Evolutionary conservation across 352 stramenopile genomes (phyloP).

Genomic region (Blastocystis sp.): DNA sequence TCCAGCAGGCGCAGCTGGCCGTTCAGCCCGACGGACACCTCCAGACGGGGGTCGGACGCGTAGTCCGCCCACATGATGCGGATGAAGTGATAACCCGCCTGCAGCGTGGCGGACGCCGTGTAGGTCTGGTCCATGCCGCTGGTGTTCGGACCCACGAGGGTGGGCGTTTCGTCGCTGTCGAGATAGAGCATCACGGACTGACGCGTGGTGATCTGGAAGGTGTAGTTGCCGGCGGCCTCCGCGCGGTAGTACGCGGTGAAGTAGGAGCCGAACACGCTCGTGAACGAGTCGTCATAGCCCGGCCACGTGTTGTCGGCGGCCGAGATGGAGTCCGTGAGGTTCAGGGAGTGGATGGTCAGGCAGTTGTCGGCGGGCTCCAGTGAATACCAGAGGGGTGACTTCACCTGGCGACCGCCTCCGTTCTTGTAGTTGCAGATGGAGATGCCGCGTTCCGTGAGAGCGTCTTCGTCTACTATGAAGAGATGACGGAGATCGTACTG

Average conservation of each 20-base stretch:
- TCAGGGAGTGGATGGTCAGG: not conserved
- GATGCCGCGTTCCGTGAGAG: not conserved
- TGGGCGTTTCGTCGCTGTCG: constrained; percentile 2
- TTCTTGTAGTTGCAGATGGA: constrained; percentile 1
- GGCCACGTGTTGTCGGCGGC: constrained; percentile 22
- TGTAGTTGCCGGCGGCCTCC: constrained; percentile 11
- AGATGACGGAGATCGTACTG: not conserved
- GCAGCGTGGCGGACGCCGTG: not conserved
- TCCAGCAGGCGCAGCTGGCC: not conserved
- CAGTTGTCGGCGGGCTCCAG: not conserved
- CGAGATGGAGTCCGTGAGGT: not conserved
- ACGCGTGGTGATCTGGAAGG: not conserved
- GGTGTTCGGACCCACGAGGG: not conserved
- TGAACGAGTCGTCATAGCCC: constrained; percentile 22
- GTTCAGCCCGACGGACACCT: not conserved
- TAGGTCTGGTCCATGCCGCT: not conserved
- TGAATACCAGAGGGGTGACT: not conserved
- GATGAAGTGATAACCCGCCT: constrained; percentile 36
- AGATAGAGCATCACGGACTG: not conserved
- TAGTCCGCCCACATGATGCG: not conserved
- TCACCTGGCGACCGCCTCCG: not conserved
- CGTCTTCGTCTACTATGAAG: not conserved
- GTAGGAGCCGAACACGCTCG: not conserved
- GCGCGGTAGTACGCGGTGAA: not conserved
- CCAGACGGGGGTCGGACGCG: not conserved